phyloP scores from a whole-genome alignment of 2,329 filamentous ascomycete species.

The Diaporthe destruens region DNA sequence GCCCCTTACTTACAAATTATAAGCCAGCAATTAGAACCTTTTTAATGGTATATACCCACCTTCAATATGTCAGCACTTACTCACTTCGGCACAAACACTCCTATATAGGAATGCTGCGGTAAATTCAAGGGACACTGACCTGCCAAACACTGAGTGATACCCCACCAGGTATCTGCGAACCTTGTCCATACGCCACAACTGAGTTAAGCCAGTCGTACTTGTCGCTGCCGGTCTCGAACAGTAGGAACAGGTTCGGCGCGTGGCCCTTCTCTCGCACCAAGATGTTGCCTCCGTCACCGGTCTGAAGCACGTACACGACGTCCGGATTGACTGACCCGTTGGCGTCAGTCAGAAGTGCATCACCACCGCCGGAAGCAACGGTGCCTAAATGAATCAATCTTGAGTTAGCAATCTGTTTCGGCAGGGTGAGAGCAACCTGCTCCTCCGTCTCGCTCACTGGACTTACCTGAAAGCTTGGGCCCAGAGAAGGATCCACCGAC shows the following conservation, averaged over 20 bases:
- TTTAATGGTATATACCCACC: conserved; percentile 7
- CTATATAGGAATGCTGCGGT: neutral
- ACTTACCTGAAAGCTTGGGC: conserved; percentile 49
- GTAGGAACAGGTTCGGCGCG: conserved; percentile 51
- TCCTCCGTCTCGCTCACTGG: neutral
- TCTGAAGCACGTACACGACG: conserved; percentile 55
- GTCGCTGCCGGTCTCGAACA: conserved; percentile 52
- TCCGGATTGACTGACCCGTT: conserved; percentile 55
- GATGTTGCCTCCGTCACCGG: conserved; percentile 54
- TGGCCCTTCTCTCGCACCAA: conserved; percentile 53
- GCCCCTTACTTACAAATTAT: too few relatives aligned
- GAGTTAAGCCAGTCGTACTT: conserved; percentile 55
- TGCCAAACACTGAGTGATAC: conserved; percentile 46
- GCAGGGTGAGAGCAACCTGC: neutral
- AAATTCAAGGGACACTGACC: conserved; percentile 37
- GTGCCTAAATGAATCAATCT: conserved; percentile 44
- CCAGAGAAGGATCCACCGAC: conserved; percentile 53
- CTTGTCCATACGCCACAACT: conserved; percentile 47
- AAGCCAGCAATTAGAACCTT: neutral
- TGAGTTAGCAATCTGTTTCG: neutral
- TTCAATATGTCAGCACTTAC: neutral
- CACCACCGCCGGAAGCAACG: conserved; percentile 49
- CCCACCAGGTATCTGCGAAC: conserved; percentile 24
- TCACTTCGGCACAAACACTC: neutral
- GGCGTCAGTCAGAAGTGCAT: conserved; percentile 54